A percentile compares a stretch with the other conserved stretches of the same genome.
phyloP scores from a whole-genome alignment of 2,329 filamentous ascomycete species.

The Cadophora malorum region DNA sequence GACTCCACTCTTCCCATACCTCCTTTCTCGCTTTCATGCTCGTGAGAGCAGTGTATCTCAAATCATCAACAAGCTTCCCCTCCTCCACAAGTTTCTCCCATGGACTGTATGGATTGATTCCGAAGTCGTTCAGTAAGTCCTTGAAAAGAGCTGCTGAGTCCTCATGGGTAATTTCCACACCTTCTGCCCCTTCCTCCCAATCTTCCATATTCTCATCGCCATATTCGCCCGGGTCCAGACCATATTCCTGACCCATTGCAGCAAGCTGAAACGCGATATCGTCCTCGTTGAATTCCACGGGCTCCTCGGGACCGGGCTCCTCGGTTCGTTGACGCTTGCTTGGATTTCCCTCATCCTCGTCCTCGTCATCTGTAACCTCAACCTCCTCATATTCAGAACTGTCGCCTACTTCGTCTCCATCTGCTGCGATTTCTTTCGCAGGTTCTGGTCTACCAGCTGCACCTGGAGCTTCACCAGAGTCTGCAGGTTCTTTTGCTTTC shows the following conservation, averaged over 20 bases:
- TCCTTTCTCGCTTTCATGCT: constrained; percentile 85
- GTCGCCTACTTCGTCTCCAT: constrained; percentile 54
- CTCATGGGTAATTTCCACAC: constrained; percentile 72
- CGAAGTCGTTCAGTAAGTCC: constrained; percentile 82
- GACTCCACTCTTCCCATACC: constrained; percentile 84
- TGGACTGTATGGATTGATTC: constrained; percentile 84
- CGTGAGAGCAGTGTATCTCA: constrained; percentile 81
- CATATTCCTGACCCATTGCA: constrained; percentile 87
- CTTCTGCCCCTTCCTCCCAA: constrained; percentile 76
- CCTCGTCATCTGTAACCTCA: constrained; percentile 53
- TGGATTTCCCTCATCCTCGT: constrained; percentile 55
- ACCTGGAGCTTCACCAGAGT: constrained; percentile 42
- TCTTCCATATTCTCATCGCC: constrained; percentile 66
- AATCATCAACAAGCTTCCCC: constrained; percentile 81
- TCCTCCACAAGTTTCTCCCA: constrained; percentile 92
- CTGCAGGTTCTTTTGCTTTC: constrained; percentile 36
- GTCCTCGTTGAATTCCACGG: constrained; percentile 87
- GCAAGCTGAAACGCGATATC: constrained; percentile 93
- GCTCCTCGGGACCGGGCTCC: constrained; percentile 49
- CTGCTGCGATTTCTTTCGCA: constrained; percentile 26
- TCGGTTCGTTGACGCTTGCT: constrained; percentile 58
- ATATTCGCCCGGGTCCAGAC: constrained; percentile 77
- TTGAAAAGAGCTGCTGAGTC: constrained; percentile 82
- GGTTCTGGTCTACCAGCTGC: constrained; percentile 34
- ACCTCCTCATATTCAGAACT: constrained; percentile 74